A percentile compares a stretch with the other conserved stretches of the same genome.
Evolutionary conservation across 1,284 basidiomycete genomes (phyloP).

Genomic region (Athelia sp.): DNA sequence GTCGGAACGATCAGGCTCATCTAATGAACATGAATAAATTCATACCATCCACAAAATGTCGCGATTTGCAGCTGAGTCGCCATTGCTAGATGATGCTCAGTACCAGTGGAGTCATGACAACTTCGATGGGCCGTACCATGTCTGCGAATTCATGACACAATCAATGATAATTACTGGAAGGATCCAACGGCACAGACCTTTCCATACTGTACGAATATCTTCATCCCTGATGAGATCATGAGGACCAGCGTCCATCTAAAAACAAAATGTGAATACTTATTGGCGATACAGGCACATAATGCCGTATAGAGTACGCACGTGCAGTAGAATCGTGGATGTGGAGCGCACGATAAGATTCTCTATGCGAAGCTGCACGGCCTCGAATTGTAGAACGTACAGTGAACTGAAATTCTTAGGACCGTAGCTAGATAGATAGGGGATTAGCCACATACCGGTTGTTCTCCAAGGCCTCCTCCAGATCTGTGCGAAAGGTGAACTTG

Average conservation of each 20-base stretch:
- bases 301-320: slow-evolving; percentile 13
- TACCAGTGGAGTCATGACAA: slow-evolving; percentile 20
- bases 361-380: slow-evolving; percentile 16
- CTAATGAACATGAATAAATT: neutral
- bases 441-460: slow-evolving; percentile 13
- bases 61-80: slow-evolving; percentile 22
- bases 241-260: slow-evolving; percentile 23
- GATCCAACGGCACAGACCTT: slow-evolving; percentile 14
- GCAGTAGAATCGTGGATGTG: slow-evolving; percentile 17
- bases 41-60: slow-evolving; percentile 22
- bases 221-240: slow-evolving; percentile 26
- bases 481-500: slow-evolving; percentile 10
- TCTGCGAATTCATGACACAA: slow-evolving; percentile 3
- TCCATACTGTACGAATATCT: slow-evolving; percentile 24
- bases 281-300: neutral
- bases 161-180: neutral
- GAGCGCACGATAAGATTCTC: slow-evolving; percentile 16
- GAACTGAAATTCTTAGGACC: slow-evolving; percentile 9
- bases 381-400: slow-evolving; percentile 17
- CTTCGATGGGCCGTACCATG: slow-evolving; percentile 16
- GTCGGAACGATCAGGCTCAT: neutral
- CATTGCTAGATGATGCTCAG: slow-evolving; percentile 22
- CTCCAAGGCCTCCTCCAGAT: slow-evolving; percentile 15
- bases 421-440: neutral
- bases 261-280: neutral